A percentile compares a stretch with the other conserved stretches of the same genome.
Conservation (phyloP, 2,329 filamentous ascomycete genomes). For the Exophiala oligosperma region DNA sequence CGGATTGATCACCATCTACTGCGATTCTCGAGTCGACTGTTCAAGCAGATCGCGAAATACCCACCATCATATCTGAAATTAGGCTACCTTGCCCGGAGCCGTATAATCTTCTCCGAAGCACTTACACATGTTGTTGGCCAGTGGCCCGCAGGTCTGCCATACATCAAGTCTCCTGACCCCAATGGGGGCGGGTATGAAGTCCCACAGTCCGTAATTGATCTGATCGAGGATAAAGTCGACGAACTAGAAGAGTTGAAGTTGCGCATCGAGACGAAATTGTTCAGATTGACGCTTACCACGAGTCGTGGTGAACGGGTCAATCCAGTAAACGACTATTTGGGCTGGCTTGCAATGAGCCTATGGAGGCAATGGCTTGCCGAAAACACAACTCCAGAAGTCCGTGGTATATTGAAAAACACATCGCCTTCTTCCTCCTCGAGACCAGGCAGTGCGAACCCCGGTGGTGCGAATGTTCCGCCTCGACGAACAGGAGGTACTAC, state of each 20-base stretch:
- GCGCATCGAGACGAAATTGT: constrained; percentile 77
- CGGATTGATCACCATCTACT: constrained; percentile 91
- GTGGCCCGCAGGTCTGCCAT: constrained; percentile 80
- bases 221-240: constrained; percentile 94
- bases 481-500: constrained; percentile 7
- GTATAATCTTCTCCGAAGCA: constrained; percentile 82
- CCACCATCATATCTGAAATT: constrained; percentile 89
- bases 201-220: constrained; percentile 74
- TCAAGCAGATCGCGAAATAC: constrained; percentile 97
- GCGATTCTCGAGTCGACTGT: constrained; percentile 85
- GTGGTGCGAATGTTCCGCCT: neutral
- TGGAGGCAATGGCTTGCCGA: constrained; percentile 94
- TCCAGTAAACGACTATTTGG: constrained; percentile 76
- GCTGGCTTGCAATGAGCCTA: constrained; percentile 83
- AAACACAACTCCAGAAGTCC: constrained; percentile 73
- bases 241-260: constrained; percentile 82
- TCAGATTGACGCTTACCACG: constrained; percentile 76
- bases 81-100: constrained; percentile 79
- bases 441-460: constrained; percentile 17
- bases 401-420: constrained; percentile 46
- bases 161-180: constrained; percentile 60
- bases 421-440: constrained; percentile 10
- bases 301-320: constrained; percentile 78
- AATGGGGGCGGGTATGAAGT: constrained; percentile 48
- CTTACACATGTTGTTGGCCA: constrained; percentile 92